A percentile compares a stretch with the other conserved stretches of the same genome.
Evolutionary conservation across 345 rosid genomes (phyloP).

Genomic region (Melaleuca alternifolia): DNA sequence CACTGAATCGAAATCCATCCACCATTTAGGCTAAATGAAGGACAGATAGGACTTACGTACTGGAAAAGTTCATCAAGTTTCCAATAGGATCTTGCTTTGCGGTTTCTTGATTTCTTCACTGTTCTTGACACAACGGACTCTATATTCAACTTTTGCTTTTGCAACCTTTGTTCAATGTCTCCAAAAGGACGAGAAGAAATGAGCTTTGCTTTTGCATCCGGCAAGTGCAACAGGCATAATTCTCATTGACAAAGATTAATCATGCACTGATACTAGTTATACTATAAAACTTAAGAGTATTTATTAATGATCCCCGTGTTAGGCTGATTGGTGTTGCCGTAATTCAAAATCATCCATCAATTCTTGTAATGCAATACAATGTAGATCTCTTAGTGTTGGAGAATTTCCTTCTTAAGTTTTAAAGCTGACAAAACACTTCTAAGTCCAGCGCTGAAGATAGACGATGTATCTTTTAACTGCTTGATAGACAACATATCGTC

Average conservation of each 20-base stretch:
- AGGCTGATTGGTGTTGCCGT: background rate
- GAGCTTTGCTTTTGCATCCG: background rate
- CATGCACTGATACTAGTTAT: background rate
- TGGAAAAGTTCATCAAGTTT: background rate
- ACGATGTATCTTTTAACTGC: no score
- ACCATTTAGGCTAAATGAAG: background rate
- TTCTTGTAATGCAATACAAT: background rate
- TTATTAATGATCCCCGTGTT: background rate
- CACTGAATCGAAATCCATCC: background rate
- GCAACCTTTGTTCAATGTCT: background rate
- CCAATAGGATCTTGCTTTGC: background rate
- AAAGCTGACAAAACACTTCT: no score
- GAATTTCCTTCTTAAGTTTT: no score
- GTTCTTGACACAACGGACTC: background rate
- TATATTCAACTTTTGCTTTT: background rate
- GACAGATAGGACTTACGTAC: background rate
- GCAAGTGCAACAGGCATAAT: background rate
- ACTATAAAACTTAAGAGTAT: background rate
- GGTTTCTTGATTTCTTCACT: background rate
- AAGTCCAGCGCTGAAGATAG: no score
- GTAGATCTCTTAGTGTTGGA: background rate
- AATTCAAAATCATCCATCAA: background rate
- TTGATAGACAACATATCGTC: no score
- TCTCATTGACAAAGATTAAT: no score
- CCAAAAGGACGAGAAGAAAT: background rate